Evolutionary conservation across 2,329 filamentous ascomycete species (phyloP).

Genomic region (Aspergillus latus): DNA sequence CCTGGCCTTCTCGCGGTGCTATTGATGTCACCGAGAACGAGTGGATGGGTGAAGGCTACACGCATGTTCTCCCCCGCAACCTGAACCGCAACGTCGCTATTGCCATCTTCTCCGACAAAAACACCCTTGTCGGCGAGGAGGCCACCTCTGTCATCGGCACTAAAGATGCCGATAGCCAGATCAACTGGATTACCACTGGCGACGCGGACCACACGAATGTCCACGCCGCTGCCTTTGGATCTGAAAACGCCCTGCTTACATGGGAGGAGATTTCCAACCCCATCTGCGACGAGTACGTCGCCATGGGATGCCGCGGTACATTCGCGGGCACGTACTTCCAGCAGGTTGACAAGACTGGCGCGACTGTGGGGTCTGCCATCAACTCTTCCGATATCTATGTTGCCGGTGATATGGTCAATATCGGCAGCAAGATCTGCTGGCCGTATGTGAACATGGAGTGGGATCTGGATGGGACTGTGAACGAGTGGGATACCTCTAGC

Average conservation of each 20-base stretch:
- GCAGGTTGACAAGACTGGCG: conserved; percentile 53
- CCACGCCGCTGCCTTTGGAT: conserved; percentile 57
- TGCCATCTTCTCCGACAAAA: conserved; percentile 58
- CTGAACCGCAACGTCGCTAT: conserved; percentile 62
- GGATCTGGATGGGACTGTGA: conserved; percentile 40
- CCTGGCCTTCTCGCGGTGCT: conserved; percentile 64
- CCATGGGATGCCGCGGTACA: conserved; percentile 60
- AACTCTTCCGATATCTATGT: conserved; percentile 57
- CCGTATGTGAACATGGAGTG: conserved; percentile 43
- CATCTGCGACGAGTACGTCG: conserved; percentile 52
- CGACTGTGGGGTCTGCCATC: conserved; percentile 53
- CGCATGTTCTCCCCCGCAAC: conserved; percentile 53
- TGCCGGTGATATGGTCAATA: conserved; percentile 62
- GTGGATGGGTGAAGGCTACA: conserved; percentile 61
- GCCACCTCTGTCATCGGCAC: conserved; percentile 57
- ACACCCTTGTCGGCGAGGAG: conserved; percentile 54
- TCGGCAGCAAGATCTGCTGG: conserved; percentile 58
- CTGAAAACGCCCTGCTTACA: conserved; percentile 54
- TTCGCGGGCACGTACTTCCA: conserved; percentile 63
- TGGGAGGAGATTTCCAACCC: conserved; percentile 63
- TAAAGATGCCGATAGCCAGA: conserved; percentile 56
- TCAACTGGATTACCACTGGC: conserved; percentile 59
- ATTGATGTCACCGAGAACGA: conserved; percentile 54
- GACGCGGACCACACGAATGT: conserved; percentile 59
- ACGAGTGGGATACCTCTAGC: conserved; percentile 5